phyloP scores from a whole-genome alignment of 257 asterid species.

The Rehmannia glutinosa region DNA sequence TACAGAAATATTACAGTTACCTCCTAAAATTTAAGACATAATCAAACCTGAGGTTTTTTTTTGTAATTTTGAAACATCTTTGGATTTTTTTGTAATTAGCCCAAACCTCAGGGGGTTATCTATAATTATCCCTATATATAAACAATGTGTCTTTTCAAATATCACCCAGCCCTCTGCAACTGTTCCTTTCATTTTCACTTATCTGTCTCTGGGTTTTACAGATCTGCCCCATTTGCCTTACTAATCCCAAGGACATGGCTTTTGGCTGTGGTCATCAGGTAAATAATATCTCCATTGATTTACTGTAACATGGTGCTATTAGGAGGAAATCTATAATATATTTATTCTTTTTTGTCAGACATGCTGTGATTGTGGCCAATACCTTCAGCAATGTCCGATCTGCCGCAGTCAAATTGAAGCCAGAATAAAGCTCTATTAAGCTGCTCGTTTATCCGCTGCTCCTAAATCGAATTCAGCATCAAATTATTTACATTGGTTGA shows the following conservation, averaged over 20 bases:
- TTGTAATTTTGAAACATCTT: too few relatives aligned
- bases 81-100: too few relatives aligned
- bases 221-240: conserved; percentile 91
- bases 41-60: too few relatives aligned
- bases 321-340: not conserved
- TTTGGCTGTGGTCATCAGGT: conserved; percentile 99
- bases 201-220: conserved; percentile 21
- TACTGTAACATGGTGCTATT: not conserved
- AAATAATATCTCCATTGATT: not conserved
- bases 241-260: conserved; percentile 89
- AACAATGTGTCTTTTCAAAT: not conserved
- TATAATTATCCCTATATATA: too few relatives aligned
- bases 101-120: too few relatives aligned
- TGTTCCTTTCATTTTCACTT: not conserved
- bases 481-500: conserved; percentile 18
- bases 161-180: not conserved
- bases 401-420: conserved; percentile 66
- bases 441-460: not conserved
- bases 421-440: conserved; percentile 79
- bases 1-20: too few relatives aligned
- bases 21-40: too few relatives aligned
- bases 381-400: conserved; percentile 68
- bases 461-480: conserved; percentile 17
- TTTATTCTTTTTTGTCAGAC: conserved; percentile 39
- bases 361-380: conserved; percentile 69